These are phyloP conservation scores for Naganishia vishniacii DNA, from an alignment of 768 basidiomycete genomes.

Conservation along the genomic window DNA sequence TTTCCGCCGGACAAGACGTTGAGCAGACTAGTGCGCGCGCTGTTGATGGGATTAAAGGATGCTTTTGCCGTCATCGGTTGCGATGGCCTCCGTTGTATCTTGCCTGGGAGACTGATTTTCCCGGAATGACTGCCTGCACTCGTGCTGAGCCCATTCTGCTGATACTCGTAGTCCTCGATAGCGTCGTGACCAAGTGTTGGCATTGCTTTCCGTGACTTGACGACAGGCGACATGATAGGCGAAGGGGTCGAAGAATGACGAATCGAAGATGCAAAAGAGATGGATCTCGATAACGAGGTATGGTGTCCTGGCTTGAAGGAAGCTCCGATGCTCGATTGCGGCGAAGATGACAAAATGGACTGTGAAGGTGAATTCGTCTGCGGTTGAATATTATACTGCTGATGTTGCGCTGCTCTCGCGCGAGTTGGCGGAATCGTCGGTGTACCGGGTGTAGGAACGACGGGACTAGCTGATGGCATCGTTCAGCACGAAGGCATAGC, in stretches of 20 bases:
- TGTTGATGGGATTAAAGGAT: constrained; percentile 18
- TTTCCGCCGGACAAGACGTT: constrained; percentile 14
- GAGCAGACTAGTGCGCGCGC: constrained; percentile 10
- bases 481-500: not conserved
- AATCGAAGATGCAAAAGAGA: constrained; percentile 1
- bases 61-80: constrained; percentile 13
- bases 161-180: constrained; percentile 15
- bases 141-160: not conserved
- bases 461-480: constrained; percentile 9
- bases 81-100: constrained; percentile 1
- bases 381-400: not conserved
- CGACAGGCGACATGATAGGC: constrained; percentile 8
- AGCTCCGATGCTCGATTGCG: constrained; percentile 6
- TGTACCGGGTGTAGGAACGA: constrained; percentile 1
- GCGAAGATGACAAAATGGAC: constrained; percentile 15
- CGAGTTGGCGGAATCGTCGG: constrained; percentile 5
- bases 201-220: constrained; percentile 9
- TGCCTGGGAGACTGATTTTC: not conserved
- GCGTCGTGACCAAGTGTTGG: constrained; percentile 17
- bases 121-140: not conserved
- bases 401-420: constrained; percentile 9
- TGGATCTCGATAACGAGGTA: not conserved
- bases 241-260: not conserved
- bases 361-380: not conserved
- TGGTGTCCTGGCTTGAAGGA: not conserved